Base-by-base conservation (phyloP, 2,329 filamentous ascomycete genomes). In the Sporothrix phasma region DNA sequence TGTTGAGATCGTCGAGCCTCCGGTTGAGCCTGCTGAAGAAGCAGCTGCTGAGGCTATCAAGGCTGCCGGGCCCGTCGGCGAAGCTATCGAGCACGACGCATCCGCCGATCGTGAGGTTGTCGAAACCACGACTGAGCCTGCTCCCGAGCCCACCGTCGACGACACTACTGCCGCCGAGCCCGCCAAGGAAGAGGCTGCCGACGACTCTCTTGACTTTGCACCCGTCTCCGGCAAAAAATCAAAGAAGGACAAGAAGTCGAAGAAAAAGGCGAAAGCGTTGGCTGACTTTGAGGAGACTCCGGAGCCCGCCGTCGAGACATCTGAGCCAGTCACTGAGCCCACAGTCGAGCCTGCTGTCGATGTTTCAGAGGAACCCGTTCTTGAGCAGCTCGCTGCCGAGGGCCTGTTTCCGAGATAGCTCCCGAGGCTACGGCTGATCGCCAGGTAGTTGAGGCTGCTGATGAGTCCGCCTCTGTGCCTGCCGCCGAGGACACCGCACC, bases 211-310 rank as follows among this genome's bases (percentile, higher is more conserved):
- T 17, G 62, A 60, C 15, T 22, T 53, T 17, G 54, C 31, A 5
- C 45, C 54, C 13, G 41, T 31, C 15, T 15, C 56, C 6, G 54
- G 47, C 47, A 69, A 65, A 43, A 66, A 61, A 39, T 43, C 54
- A 10, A 58, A 51, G 61, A 65, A 59, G 24, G 59, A 54, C 17
- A 53, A 53, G 26, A 53, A 53, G 53, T 47, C 45, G 19, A 58
- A 43, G 46, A 65, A 59, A 19, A 64, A 49, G 58, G 29, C 49
- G 10, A 26, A 62, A 29, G 63, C 26, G 3, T 37, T 10, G 62
- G 7, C 45, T 11, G 54, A 60, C 3, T 37, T 60, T 29, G 62
- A 61, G 3, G 54, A 64, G 22, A 43, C 54, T 7, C 37, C 54
- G n/a, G 37, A 43, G 13, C 37, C 37, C 2, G 6, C 37, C 2